These are phyloP conservation scores for Carallia pectinifolia DNA, from an alignment of 345 rosid species.

Conservation along the genomic window DNA sequence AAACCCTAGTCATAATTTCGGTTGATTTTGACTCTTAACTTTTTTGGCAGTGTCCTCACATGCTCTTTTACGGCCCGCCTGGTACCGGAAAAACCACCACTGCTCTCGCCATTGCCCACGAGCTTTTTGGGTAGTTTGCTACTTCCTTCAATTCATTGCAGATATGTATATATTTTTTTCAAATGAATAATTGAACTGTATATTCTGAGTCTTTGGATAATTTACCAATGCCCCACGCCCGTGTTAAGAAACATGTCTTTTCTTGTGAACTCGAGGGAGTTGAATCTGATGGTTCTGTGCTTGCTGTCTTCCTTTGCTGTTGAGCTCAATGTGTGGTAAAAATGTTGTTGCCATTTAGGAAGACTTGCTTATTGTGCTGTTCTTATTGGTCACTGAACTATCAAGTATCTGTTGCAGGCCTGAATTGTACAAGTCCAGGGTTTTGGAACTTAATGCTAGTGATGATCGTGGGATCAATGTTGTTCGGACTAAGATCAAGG, in stretches of 20 bases:
- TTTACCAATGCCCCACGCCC: no score
- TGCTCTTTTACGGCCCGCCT: constrained; percentile 97
- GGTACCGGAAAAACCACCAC: constrained; percentile 99
- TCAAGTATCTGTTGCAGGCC: constrained; percentile 49
- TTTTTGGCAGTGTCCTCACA: constrained; percentile 71
- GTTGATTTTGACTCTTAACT: background rate
- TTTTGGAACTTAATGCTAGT: constrained; percentile 96
- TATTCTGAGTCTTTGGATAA: no score
- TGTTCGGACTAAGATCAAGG: constrained; percentile 91
- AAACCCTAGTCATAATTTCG: constrained; percentile 26
- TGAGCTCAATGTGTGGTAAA: background rate
- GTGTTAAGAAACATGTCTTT: no score
- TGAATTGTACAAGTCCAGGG: constrained; percentile 87
- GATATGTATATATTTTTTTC: background rate
- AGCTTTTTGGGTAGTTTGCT: constrained; percentile 69
- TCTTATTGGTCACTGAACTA: background rate
- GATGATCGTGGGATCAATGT: constrained; percentile 98
- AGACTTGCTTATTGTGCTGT: background rate
- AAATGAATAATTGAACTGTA: background rate
- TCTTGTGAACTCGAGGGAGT: no score
- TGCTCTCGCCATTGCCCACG: constrained; percentile 91
- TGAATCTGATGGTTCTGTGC: no score
- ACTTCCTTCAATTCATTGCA: background rate
- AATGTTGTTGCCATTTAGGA: background rate
- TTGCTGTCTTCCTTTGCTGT: no score